Conservation (phyloP, 106 monocot genomes). For the Allium cepa region DNA sequence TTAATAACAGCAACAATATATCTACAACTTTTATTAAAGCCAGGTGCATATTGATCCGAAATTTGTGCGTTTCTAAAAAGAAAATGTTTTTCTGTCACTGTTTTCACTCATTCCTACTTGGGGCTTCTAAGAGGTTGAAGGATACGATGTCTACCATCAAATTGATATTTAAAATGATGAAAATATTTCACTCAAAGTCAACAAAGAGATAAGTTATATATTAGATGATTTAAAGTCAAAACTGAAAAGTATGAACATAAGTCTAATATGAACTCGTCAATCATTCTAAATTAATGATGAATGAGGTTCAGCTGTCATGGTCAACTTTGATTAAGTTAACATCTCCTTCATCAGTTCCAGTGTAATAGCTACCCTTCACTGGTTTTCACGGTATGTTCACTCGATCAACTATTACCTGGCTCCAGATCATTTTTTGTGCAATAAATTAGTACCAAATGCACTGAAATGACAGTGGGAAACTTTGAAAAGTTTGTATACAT, state of each 20-base stretch:
- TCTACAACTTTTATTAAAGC: too few species aligned
- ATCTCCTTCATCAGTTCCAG: constrained; percentile 87
- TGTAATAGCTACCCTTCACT: constrained; percentile 79
- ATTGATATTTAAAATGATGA: neutral
- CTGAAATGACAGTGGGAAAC: neutral
- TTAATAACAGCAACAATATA: too few species aligned
- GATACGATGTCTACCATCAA: too few species aligned
- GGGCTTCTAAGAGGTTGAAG: too few species aligned
- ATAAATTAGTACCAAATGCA: neutral
- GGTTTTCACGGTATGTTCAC: constrained; percentile 80
- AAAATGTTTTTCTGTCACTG: too few species aligned
- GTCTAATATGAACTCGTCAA: too few species aligned
- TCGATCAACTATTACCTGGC: constrained; percentile 79
- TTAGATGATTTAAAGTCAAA: neutral
- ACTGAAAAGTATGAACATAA: neutral
- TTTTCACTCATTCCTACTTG: too few species aligned
- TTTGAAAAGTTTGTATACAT: too few species aligned
- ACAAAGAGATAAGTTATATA: neutral
- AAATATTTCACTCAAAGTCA: neutral
- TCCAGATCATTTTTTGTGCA: neutral
- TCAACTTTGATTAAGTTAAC: constrained; percentile 79
- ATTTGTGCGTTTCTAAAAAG: too few species aligned
- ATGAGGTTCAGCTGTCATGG: constrained; percentile 40
- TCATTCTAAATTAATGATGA: neutral
- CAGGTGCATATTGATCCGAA: too few species aligned